Evolutionary conservation across 2,329 filamentous ascomycete genomes (phyloP).

Genomic region (Microcera coccophila): DNA sequence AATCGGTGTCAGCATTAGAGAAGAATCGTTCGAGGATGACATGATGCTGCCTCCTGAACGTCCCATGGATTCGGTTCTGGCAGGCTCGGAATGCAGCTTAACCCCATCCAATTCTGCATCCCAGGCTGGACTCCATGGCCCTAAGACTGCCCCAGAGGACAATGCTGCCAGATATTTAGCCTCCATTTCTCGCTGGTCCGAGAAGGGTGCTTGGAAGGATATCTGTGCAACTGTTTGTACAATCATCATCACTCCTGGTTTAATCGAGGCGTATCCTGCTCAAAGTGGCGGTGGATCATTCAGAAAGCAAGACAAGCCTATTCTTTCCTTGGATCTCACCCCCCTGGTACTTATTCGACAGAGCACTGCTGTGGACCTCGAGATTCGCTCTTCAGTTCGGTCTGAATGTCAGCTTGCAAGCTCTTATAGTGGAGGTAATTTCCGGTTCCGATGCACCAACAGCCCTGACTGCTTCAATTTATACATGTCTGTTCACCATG

Average conservation of each 20-base stretch:
- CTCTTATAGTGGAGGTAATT: constrained; percentile 63
- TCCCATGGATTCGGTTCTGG: constrained; percentile 40
- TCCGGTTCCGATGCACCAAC: constrained; percentile 83
- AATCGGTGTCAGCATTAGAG: constrained; percentile 54
- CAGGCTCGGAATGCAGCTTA: constrained; percentile 57
- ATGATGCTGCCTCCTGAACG: constrained; percentile 19
- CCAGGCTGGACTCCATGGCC: constrained; percentile 60
- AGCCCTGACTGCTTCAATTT: constrained; percentile 74
- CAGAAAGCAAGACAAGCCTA: constrained; percentile 39
- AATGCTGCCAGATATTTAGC: constrained; percentile 48
- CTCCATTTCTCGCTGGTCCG: constrained; percentile 59
- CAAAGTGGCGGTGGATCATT: constrained; percentile 28
- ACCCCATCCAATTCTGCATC: constrained; percentile 80
- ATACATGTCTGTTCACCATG: constrained; percentile 81
- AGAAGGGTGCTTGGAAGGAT: constrained; percentile 59
- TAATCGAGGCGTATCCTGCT: constrained; percentile 55
- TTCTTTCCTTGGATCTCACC: constrained; percentile 77
- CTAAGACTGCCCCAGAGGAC: constrained; percentile 33
- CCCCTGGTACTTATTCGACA: constrained; percentile 86
- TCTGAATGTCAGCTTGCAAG: constrained; percentile 63
- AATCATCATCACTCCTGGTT: constrained; percentile 54
- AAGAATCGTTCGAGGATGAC: constrained; percentile 15
- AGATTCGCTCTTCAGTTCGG: constrained; percentile 83
- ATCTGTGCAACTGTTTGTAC: constrained; percentile 50
- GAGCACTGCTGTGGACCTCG: constrained; percentile 89